Conservation (phyloP, 805 yeast species). For the Candida awuae region DNA sequence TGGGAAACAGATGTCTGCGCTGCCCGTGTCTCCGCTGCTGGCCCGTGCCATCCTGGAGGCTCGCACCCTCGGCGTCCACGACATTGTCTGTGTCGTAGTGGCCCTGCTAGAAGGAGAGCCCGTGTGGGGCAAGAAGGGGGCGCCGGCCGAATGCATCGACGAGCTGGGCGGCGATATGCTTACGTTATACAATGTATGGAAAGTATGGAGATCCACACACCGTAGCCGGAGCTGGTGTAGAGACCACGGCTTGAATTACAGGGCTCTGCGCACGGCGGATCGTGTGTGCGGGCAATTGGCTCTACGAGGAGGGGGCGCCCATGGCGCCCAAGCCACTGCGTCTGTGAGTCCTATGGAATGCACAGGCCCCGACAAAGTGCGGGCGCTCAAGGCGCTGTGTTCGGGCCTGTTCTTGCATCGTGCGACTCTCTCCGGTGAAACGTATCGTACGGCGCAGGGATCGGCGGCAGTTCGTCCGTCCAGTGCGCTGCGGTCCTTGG, state of each 20-base stretch:
- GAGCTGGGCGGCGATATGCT: not conserved
- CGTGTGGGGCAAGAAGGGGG: too few relatives aligned
- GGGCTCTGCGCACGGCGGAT: not conserved
- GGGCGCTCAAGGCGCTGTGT: too few relatives aligned
- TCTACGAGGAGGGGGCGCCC: not conserved
- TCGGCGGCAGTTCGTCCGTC: not conserved
- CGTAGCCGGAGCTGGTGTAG: not conserved
- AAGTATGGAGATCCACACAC: not conserved
- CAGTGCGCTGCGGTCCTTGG: not conserved
- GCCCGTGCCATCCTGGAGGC: constrained; percentile 16
- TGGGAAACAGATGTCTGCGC: constrained; percentile 83
- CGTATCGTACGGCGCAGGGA: not conserved
- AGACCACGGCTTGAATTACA: not conserved
- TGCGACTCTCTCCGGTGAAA: too few relatives aligned
- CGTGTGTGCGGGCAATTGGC: not conserved
- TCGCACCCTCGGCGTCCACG: too few relatives aligned
- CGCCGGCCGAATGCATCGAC: not conserved
- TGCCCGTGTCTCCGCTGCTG: constrained; percentile 87
- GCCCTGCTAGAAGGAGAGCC: too few relatives aligned
- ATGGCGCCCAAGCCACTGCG: too few relatives aligned
- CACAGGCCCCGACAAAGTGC: too few relatives aligned
- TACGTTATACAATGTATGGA: not conserved
- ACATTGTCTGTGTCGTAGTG: too few relatives aligned
- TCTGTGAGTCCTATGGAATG: too few relatives aligned
- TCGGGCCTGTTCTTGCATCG: too few relatives aligned